Base-by-base conservation (phyloP, 441 rosid genomes). In the Corymbia citriodora region DNA sequence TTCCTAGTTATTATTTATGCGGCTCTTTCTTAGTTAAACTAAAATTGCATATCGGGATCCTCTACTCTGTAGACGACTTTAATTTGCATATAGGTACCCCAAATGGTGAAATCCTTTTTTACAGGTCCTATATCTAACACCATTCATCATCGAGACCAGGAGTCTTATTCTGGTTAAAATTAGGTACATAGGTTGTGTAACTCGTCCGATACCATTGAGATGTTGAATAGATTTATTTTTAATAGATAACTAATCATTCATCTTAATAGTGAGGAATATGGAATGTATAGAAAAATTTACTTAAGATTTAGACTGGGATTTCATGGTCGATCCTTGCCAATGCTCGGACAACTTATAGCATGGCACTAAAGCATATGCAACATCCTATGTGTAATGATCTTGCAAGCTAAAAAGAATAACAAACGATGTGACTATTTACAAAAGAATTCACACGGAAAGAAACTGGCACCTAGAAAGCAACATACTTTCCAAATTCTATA, bases 401-500 rank as follows among this genome's bases (percentile, higher is more conserved):
- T 72, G 82, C 49, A 0, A 72, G 82, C 2, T 36, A 36, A 19
- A 25, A 72, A 19, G 45, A 19, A 36, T 17, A 10, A 72, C 2
- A 10, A 0, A 63, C 9, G 2, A 0, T 57, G 7, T 25, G 6
- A 59, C 14, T 59, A 25, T 59, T 59, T n/a, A 59, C 14, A 6
- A 9, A 17, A 68, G 9, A 4, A 65, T 29, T 29, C 72, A 2
- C 72, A 2, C 7, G 45, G 9, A 11, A 72, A 36, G 3, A 36
- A 10, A 25, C 19, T 3, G 2, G 49, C 49, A 7, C 79, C 17
- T 16, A 17, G 45, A 68, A 31, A 17, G 11, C 16, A 9, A 68
- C 6, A 72, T 10, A 33, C 12, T 72, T 72, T 36, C 82, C 27
- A 18, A 21, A 21, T 31, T 33, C 17, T 16, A 70, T 70, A 18